Evolutionary conservation across 495 filamentous ascomycete genomes (phyloP).

Genomic region (Xylaria flabelliformis): DNA sequence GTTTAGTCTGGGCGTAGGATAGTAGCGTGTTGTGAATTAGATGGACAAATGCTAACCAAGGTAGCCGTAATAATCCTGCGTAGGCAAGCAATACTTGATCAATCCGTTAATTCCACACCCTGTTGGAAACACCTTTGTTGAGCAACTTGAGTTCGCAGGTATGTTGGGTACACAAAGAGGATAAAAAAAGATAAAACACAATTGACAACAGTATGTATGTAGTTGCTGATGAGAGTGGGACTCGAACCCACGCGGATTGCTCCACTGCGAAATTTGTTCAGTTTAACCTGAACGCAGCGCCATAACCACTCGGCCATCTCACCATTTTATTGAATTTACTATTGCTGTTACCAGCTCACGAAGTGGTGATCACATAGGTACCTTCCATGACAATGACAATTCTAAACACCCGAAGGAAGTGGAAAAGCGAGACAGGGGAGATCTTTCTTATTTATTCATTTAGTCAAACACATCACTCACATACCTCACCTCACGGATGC

Average conservation of each 20-base stretch:
- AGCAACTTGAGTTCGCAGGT: not conserved
- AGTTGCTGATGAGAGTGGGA: slow-evolving; percentile 44
- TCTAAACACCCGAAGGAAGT: not conserved
- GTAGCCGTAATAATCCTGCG: no score
- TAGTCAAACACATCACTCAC: slow-evolving; percentile 68
- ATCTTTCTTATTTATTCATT: not conserved
- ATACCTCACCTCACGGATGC: slow-evolving; percentile 62
- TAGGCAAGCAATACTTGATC: no score
- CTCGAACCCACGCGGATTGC: slow-evolving; percentile 53
- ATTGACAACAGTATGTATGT: no score
- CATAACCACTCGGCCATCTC: slow-evolving; percentile 32
- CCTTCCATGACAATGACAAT: no score
- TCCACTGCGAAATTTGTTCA: slow-evolving; percentile 41
- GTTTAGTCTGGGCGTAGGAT: not conserved
- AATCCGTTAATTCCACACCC: no score
- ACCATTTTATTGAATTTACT: not conserved
- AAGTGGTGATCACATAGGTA: not conserved
- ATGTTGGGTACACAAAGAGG: not conserved
- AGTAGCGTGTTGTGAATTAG: not conserved
- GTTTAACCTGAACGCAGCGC: slow-evolving; percentile 24
- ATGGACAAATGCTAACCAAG: no score
- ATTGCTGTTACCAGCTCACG: not conserved
- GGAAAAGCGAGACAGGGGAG: not conserved
- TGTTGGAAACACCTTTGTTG: no score
- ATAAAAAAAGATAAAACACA: slow-evolving; percentile 5